Evolutionary conservation across 2,329 filamentous ascomycete genomes (phyloP).

Genomic region (Podosphaera fusca): DNA sequence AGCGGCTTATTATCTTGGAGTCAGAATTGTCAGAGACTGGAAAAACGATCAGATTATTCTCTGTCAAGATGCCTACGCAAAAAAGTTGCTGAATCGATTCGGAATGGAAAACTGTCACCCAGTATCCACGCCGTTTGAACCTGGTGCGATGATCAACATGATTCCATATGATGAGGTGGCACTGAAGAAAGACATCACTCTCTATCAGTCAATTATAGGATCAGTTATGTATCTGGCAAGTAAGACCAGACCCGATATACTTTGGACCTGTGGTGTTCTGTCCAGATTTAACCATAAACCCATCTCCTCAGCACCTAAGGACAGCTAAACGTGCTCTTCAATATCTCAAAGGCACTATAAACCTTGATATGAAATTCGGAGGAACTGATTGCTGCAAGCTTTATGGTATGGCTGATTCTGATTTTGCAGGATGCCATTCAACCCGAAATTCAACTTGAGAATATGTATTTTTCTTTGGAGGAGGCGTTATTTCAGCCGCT

Average conservation of each 20-base stretch:
- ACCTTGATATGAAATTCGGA: not conserved
- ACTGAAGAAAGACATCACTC: conserved; percentile 1
- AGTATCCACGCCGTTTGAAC: not conserved
- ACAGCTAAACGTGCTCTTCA: not conserved
- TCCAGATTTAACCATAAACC: not conserved
- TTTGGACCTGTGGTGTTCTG: not conserved
- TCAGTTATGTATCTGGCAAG: conserved; percentile 1
- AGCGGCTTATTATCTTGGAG: not conserved
- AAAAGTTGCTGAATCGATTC: not conserved
- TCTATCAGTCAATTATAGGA: conserved; percentile 1
- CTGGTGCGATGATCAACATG: not conserved
- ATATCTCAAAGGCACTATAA: not conserved
- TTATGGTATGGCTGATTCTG: not conserved
- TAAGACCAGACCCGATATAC: not conserved
- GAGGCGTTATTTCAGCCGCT: not conserved
- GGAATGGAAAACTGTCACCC: not conserved
- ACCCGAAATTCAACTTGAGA: not conserved
- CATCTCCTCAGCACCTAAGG: not conserved
- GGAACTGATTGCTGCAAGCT: not conserved
- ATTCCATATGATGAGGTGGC: not conserved
- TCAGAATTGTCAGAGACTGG: not conserved
- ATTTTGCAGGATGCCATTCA: not conserved
- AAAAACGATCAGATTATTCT: not conserved
- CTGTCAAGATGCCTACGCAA: not conserved
- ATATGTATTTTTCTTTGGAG: not conserved